A percentile compares a stretch with the other conserved stretches of the same genome.
Conservation (phyloP, 192 early-diverging fungal genomes). For the Coemansia sp. region DNA sequence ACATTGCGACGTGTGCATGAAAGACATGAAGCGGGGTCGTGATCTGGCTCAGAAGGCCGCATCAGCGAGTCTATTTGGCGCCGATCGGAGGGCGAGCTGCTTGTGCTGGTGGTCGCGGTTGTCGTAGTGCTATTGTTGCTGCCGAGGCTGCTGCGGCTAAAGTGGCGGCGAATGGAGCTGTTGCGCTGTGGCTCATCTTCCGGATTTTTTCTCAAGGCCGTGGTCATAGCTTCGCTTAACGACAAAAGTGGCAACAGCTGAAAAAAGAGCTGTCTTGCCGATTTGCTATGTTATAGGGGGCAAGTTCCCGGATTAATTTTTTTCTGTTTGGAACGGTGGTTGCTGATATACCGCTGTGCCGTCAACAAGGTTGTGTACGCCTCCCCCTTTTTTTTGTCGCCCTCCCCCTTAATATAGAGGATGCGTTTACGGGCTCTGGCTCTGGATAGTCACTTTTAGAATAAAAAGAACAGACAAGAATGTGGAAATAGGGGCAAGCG, state of each 20-base stretch:
- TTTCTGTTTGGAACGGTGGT: neutral
- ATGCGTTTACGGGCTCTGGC: too few relatives aligned
- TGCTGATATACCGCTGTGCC: neutral
- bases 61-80: constrained; percentile 7
- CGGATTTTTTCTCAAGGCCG: constrained; percentile 9
- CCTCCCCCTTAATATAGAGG: neutral
- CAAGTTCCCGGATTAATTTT: neutral
- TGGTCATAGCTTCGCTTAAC: constrained; percentile 5
- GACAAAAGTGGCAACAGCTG: neutral
- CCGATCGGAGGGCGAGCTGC: constrained; percentile 14
- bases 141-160: constrained; percentile 35
- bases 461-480: constrained; percentile 6
- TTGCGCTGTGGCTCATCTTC: constrained; percentile 22
- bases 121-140: constrained; percentile 28
- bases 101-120: constrained; percentile 13
- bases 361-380: neutral
- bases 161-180: constrained; percentile 20
- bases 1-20: constrained; percentile 44
- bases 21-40: constrained; percentile 31
- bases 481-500: neutral
- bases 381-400: neutral
- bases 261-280: neutral
- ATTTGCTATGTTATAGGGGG: neutral
- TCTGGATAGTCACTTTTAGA: neutral
- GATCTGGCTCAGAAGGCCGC: constrained; percentile 17